Base-by-base conservation (phyloP, 2,329 filamentous ascomycete genomes). In the Ophiocordyceps camponoti-rufipedis region DNA sequence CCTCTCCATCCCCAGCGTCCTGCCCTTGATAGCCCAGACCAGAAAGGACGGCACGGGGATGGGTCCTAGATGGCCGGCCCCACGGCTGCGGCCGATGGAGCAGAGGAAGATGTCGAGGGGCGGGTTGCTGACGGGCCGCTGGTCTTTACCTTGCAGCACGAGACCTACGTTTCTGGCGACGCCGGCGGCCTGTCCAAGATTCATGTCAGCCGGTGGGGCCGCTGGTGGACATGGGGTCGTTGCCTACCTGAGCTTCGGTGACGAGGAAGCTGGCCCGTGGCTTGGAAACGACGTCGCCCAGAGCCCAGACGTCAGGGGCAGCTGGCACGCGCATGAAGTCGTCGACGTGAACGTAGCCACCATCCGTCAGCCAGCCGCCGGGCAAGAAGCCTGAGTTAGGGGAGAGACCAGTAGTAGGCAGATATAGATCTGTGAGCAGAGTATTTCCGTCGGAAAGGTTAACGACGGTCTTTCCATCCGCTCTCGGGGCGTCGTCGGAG, bases 181-280 rank as follows among this genome's bases (percentile, higher is more conserved):
- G 29, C 67, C 68, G 18, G 64, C 64, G 3, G 71, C 70, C 67
- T 66, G n/a, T 2, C 6, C 9, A 40, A 6, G 16, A 38, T 2
- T 11, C 13, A 13, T 18, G 35, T 16, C 5, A 44, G n/a, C n/a
- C 19, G 32, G 42, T 32, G 28, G 19, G 31, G 8, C 18, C 9
- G 31, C 5, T 16, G 31, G 16, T 12, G 10, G 1, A 29, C 16
- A 39, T 18, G 9, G 29, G 33, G 4, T 19, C 19, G 4, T 31
- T 16, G 53, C 62, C 53, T 47, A 66, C 66, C 56, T 75, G 72
- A 51, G 72, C 71, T 47, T 74, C 77, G 0, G 75, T 75, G 46
- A 74, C 67, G 59, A 79, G 70, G 53, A 78, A 78, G 1, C 73
- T 73, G 6, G 74, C 67, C 23, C 65, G 62, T 19, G 71, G 70